phyloP scores from a whole-genome alignment of 176 grass and related monocot species.

The Carex kokanica region DNA sequence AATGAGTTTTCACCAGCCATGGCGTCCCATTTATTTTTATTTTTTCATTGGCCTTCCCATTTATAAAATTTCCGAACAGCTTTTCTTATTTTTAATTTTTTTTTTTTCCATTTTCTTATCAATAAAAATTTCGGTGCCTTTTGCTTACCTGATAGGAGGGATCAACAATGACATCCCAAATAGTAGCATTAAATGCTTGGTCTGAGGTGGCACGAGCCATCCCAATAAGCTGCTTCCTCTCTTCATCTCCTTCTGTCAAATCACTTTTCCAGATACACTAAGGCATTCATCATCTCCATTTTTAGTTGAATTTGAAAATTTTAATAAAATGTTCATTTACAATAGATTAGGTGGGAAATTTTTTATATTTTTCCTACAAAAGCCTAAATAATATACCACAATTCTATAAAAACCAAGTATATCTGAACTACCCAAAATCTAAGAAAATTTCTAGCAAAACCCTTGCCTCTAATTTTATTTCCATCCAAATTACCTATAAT shows the following conservation, averaged over 20 bases:
- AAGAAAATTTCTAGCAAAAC: conserved; percentile 18
- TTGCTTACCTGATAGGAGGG: conserved; percentile 79
- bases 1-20: too few species aligned
- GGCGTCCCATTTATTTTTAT: too few species aligned
- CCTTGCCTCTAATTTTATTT: conserved; percentile 25
- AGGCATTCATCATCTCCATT: conserved; percentile 80
- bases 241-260: conserved; percentile 89
- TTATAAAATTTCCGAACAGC: too few species aligned
- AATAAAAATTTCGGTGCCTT: too few species aligned
- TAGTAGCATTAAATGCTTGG: conserved; percentile 97
- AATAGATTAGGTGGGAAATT: conserved; percentile 31
- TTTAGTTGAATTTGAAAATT: conserved; percentile 37
- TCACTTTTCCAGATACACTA: conserved; percentile 94
- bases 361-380: background rate
- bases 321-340: conserved; percentile 40
- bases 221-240: conserved; percentile 71
- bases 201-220: conserved; percentile 98
- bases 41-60: too few species aligned
- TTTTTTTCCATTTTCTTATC: too few species aligned
- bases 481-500: background rate
- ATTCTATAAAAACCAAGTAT: background rate
- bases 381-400: background rate
- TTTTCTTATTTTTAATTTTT: too few species aligned
- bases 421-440: conserved; percentile 8
- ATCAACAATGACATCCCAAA: conserved; percentile 98